A percentile compares a stretch with the other conserved stretches of the same genome.
These are phyloP conservation scores for Effrenium voratum DNA, from an alignment of 73 alveolate genomes.

Conservation along the genomic window DNA sequence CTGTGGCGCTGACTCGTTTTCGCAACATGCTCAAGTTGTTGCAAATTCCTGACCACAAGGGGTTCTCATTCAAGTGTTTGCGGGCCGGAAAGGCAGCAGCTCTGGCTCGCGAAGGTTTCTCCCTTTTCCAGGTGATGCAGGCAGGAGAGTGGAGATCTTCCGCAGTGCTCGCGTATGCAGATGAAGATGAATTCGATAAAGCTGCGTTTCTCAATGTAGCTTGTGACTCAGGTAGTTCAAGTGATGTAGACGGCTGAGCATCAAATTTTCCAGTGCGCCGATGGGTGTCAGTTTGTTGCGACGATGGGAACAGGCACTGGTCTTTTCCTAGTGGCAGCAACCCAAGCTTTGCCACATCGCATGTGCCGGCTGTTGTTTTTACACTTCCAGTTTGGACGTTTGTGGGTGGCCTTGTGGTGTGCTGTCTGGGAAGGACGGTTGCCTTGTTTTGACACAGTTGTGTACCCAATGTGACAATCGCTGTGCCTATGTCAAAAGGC, in stretches of 20 bases:
- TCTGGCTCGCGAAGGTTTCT: not conserved
- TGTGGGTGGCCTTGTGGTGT: too few species aligned
- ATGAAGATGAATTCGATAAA: not conserved
- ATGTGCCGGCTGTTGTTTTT: not conserved
- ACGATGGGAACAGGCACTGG: not conserved
- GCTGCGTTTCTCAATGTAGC: not conserved
- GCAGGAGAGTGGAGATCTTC: constrained; percentile 13
- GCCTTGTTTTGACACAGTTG: too few species aligned
- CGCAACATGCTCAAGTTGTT: not conserved
- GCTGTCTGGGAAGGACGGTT: too few species aligned
- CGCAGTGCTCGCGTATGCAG: constrained; percentile 6
- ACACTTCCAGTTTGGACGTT: too few species aligned
- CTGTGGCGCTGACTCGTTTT: not conserved
- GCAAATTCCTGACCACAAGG: not conserved
- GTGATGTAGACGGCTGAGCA: not conserved
- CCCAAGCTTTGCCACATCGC: not conserved
- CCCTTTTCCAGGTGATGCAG: not conserved
- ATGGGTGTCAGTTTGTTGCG: not conserved
- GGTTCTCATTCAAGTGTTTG: not conserved
- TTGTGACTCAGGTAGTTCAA: not conserved
- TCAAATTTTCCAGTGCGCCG: not conserved
- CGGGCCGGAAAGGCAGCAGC: constrained; percentile 51
- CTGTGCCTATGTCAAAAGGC: too few species aligned
- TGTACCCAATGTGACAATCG: too few species aligned
- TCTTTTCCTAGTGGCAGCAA: not conserved